These are phyloP conservation scores for Lepidium sativum DNA, from an alignment of 345 rosid species.

Conservation along the genomic window DNA sequence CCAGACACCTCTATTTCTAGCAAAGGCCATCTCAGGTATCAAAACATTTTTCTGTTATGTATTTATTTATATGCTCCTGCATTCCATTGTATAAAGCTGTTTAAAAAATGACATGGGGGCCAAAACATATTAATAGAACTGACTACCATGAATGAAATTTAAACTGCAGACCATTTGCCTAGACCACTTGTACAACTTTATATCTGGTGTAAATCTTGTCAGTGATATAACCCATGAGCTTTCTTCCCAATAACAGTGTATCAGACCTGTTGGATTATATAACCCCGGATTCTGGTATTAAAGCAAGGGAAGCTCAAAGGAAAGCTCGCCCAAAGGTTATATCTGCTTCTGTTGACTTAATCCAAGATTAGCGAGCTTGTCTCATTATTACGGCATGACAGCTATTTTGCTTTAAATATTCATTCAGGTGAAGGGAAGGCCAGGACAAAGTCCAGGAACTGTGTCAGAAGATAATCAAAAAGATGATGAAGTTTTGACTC, in stretches of 20 bases:
- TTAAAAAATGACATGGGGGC: not conserved
- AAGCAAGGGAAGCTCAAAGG: conserved; percentile 87
- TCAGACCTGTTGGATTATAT: conserved; percentile 98
- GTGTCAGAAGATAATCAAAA: conserved; percentile 52
- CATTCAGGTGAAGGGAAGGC: conserved; percentile 63
- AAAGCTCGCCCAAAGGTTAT: conserved; percentile 88
- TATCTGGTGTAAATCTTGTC: conserved; percentile 16
- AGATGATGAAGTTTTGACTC: conserved; percentile 49
- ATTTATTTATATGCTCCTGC: not conserved
- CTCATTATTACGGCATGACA: conserved; percentile 5
- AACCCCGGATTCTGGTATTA: conserved; percentile 78
- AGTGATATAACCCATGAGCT: conserved; percentile 22
- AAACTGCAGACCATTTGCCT: conserved; percentile 10
- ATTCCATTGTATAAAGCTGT: not conserved
- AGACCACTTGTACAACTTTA: conserved; percentile 10
- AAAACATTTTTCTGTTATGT: not conserved
- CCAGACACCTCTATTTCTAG: conserved; percentile 98
- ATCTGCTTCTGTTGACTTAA: not conserved
- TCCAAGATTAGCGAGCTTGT: not conserved
- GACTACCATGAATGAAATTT: conserved; percentile 5
- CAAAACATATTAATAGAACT: not conserved
- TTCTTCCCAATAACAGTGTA: conserved; percentile 49
- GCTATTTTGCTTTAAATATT: conserved; percentile 9
- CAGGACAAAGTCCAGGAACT: conserved; percentile 59
- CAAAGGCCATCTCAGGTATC: conserved; percentile 96